Evolutionary conservation across 129 eudicot genomes (phyloP), one percentile per base, ranked within the genome.

Genomic region (Lactuca saligna): DNA sequence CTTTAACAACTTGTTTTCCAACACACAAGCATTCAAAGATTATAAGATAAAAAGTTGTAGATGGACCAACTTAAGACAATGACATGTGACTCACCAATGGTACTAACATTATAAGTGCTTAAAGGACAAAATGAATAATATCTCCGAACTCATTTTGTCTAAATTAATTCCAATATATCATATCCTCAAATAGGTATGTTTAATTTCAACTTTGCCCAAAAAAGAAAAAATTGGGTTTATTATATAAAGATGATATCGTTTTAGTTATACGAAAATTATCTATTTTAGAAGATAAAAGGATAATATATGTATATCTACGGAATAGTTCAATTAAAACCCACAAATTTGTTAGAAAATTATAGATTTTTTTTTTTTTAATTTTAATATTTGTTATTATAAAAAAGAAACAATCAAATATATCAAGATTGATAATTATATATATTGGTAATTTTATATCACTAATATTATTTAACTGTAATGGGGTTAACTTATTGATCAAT

Each of bases 81-180:
- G 81, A 76, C 81, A 76, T 48, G 81, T 76, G 81, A 76, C 58
- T 71, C 71, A 54, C 75, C 53, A 69, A 76, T 76, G 75, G 80
- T 76, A 69, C 81, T 29, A 68, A 38, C 75, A 60, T 68, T 75
- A 50, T 49, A 54, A 61, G 81, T 54, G 75, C 60, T 61, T 62
- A 76, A 76, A 61, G 75, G 70, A 69, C 80, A 76, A 61, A 51
- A 31, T 61, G 69, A 69, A 69, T 54, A 56, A 66, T 72, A 72
- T 61, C 77, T 61, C 54, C 77, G 61, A 61, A 65, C 79, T 44
- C 71, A 15, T 61, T 53, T 69, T 53, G 33, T 76, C 81, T 69
- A 39, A 60, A 50, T 61, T 68, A 68, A 29, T 38, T 68, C 50
- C 38, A 69, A 39, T 39, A 54, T 69, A 69, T 76, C 57, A 62